A percentile compares a stretch with the other conserved stretches of the same genome.
These are phyloP conservation scores for Dendrobium huoshanense DNA, from an alignment of 106 monocot genomes.

Conservation along the genomic window DNA sequence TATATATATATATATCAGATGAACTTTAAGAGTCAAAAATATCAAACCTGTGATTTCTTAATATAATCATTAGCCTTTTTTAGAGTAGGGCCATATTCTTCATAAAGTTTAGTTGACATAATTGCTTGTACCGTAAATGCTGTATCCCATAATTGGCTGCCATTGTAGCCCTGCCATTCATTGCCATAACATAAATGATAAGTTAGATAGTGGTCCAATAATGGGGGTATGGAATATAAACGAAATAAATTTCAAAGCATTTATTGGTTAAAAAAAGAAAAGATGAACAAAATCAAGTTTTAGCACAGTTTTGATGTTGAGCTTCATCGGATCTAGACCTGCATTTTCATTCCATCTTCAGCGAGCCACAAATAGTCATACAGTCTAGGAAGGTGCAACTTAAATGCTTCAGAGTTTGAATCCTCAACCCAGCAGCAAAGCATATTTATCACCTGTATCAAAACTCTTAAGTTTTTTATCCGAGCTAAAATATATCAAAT, in stretches of 20 bases:
- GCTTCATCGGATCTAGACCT: slow-evolving; percentile 30
- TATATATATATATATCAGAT: background rate
- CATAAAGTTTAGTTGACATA: slow-evolving; percentile 44
- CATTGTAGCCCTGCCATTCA: slow-evolving; percentile 55
- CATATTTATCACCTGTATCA: slow-evolving; percentile 64
- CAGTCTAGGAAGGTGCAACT: slow-evolving; percentile 74
- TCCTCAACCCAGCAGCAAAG: slow-evolving; percentile 96
- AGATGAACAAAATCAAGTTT: background rate
- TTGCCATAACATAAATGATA: background rate
- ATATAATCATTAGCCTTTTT: slow-evolving; percentile 64
- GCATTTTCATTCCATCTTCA: slow-evolving; percentile 99
- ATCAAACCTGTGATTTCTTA: slow-evolving; percentile 65
- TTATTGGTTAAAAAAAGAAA: background rate
- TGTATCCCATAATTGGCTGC: slow-evolving; percentile 93
- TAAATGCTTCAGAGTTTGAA: slow-evolving; percentile 87
- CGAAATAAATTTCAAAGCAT: background rate
- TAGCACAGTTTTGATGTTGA: no score
- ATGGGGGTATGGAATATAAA: background rate
- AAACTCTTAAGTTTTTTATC: background rate
- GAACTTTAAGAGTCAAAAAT: background rate
- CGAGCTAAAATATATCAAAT: background rate
- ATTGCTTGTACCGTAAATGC: slow-evolving; percentile 84
- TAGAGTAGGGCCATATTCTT: slow-evolving; percentile 61
- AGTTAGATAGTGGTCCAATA: background rate
- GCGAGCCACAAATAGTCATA: slow-evolving; percentile 89